phyloP scores from a whole-genome alignment of 306 rosid genomes.

The Castanea crenata region DNA sequence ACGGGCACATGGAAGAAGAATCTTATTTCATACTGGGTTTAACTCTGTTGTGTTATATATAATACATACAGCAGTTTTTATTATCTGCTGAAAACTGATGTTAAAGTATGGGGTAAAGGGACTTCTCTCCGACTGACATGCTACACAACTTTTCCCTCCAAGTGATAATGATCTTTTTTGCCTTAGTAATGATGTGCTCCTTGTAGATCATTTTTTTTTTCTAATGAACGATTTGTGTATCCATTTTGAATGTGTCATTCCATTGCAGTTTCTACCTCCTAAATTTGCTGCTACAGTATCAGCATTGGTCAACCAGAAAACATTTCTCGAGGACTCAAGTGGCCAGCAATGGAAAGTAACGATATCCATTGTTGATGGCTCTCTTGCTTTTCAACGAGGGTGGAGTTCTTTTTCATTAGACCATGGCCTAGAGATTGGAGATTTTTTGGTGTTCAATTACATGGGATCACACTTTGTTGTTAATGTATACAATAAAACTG shows the following conservation, averaged over 20 bases:
- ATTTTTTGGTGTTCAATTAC: slow-evolving; percentile 49
- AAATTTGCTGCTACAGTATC: slow-evolving; percentile 37
- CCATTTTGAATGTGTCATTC: slow-evolving; percentile 5
- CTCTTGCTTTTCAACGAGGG: slow-evolving; percentile 53
- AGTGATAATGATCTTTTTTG: slow-evolving; percentile 8
- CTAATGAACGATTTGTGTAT: slow-evolving; percentile 3
- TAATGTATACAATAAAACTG: slow-evolving; percentile 43
- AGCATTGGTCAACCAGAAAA: slow-evolving; percentile 30
- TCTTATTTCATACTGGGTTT: not conserved
- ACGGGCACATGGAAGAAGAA: not conserved
- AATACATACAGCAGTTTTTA: not conserved
- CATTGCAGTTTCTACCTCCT: slow-evolving; percentile 64
- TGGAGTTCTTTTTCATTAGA: slow-evolving; percentile 53
- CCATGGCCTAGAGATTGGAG: slow-evolving; percentile 50
- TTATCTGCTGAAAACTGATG: not conserved
- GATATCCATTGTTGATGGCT: slow-evolving; percentile 35
- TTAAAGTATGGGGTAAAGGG: not conserved
- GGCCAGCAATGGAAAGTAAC: slow-evolving; percentile 48
- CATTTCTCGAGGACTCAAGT: slow-evolving; percentile 47
- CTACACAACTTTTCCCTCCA: not conserved
- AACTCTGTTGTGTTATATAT: not conserved
- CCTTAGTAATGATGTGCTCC: not conserved
- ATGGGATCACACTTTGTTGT: slow-evolving; percentile 44
- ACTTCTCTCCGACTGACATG: not conserved
- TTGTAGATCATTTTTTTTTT: not conserved